Conservation (phyloP, 2,329 filamentous ascomycete species). For the Bertia moriformis region DNA sequence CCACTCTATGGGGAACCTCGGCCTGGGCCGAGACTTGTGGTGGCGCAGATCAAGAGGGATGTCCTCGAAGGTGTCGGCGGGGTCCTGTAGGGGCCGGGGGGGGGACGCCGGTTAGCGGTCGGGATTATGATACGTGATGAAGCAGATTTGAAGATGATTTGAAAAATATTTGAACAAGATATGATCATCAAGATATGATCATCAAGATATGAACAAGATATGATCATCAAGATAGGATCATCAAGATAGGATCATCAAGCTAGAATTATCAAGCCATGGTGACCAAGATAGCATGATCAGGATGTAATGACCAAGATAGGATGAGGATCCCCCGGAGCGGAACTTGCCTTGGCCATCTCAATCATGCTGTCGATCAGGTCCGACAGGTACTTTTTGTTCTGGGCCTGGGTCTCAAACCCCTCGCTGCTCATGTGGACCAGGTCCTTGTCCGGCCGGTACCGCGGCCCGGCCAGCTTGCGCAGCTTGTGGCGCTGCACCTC, state of each 20-base stretch:
- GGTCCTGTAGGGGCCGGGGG: slow-evolving; percentile 34
- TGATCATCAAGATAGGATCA: too few species aligned
- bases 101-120: neutral
- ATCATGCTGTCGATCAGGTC: slow-evolving; percentile 65
- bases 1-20: slow-evolving; percentile 72
- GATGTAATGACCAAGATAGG: too few species aligned
- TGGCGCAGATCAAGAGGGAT: slow-evolving; percentile 81
- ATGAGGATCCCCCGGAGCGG: neutral
- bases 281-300: too few species aligned
- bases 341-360: slow-evolving; percentile 54
- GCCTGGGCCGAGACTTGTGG: slow-evolving; percentile 52
- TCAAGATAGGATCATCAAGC: too few species aligned
- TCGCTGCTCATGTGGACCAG: slow-evolving; percentile 83
- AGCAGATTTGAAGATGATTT: neutral
- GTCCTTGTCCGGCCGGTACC: slow-evolving; percentile 75
- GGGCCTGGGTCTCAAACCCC: slow-evolving; percentile 71
- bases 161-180: neutral
- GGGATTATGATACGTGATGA: slow-evolving; percentile 2
- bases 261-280: neutral
- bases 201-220: too few species aligned
- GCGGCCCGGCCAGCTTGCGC: slow-evolving; percentile 69
- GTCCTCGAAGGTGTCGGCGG: slow-evolving; percentile 70
- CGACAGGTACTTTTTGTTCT: slow-evolving; percentile 91
- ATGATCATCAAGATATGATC: too few species aligned
- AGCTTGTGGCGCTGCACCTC: slow-evolving; percentile 62